Conservation (phyloP, 768 basidiomycete genomes). For the Amanita subjunquillea region DNA sequence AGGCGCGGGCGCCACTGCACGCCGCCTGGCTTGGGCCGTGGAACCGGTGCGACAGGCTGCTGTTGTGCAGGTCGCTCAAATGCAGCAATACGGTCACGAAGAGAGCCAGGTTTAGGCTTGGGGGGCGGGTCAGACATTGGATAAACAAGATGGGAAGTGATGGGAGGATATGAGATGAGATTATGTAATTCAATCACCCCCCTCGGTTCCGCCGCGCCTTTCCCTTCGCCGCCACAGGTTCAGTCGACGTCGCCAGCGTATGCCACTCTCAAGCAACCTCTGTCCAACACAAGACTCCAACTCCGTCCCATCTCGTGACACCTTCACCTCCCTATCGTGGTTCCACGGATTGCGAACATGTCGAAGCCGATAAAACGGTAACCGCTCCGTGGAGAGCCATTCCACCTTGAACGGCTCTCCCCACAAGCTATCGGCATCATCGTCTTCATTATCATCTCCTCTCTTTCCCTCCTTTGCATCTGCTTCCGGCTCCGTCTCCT, state of each 20-base stretch:
- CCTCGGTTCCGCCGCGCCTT: background rate
- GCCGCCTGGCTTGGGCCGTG: constrained; percentile 58
- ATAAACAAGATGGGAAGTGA: background rate
- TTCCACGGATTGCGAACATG: constrained; percentile 93
- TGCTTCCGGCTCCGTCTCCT: background rate
- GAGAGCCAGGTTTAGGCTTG: constrained; percentile 60
- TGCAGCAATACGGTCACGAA: constrained; percentile 83
- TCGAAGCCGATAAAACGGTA: constrained; percentile 69
- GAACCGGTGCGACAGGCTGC: constrained; percentile 33
- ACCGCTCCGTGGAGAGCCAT: constrained; percentile 63
- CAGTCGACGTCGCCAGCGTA: constrained; percentile 4
- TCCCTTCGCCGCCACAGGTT: background rate
- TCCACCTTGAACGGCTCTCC: constrained; percentile 74
- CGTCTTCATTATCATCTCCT: constrained; percentile 15
- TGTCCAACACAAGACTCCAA: constrained; percentile 72
- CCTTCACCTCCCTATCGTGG: constrained; percentile 69
- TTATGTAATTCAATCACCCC: background rate
- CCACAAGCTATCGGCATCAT: constrained; percentile 33
- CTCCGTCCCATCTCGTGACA: constrained; percentile 87
- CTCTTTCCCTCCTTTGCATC: constrained; percentile 9
- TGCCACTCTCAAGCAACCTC: constrained; percentile 61
- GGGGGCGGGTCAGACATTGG: constrained; percentile 50
- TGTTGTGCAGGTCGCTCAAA: constrained; percentile 59
- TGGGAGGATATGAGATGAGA: background rate
- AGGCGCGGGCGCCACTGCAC: constrained; percentile 63